Evolutionary conservation across 1,284 basidiomycete genomes (phyloP).

Genomic region (Leccinum subspadiceum): DNA sequence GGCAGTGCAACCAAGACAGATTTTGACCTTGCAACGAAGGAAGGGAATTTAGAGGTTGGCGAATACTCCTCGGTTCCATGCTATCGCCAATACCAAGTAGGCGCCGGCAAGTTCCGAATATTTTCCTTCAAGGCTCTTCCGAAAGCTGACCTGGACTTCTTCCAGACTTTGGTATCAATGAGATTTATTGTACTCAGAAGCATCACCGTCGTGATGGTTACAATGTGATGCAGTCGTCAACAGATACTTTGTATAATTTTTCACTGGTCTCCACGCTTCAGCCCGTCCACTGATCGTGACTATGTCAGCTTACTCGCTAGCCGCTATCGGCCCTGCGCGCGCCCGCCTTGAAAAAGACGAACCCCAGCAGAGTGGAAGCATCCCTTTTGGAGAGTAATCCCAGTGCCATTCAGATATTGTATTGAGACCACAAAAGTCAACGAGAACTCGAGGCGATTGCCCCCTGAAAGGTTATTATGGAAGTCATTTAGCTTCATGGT

Average conservation of each 20-base stretch:
- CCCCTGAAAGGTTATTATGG: slow-evolving; percentile 29
- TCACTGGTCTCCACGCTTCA: slow-evolving; percentile 3
- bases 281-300: background rate
- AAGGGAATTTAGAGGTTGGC: slow-evolving; percentile 11
- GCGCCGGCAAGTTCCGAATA: slow-evolving; percentile 28
- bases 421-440: slow-evolving; percentile 15
- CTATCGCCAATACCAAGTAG: slow-evolving; percentile 10
- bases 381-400: slow-evolving; percentile 4
- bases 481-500: slow-evolving; percentile 15
- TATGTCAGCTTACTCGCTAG: slow-evolving; percentile 1
- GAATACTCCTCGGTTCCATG: slow-evolving; percentile 20
- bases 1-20: slow-evolving; percentile 16
- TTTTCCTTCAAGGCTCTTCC: slow-evolving; percentile 10
- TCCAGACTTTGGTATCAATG: slow-evolving; percentile 24
- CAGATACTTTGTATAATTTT: slow-evolving; percentile 1
- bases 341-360: background rate
- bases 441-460: slow-evolving; percentile 17
- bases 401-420: slow-evolving; percentile 5
- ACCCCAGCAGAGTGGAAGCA: slow-evolving; percentile 4
- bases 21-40: slow-evolving; percentile 25
- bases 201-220: slow-evolving; percentile 30
- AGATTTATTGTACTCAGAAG: slow-evolving; percentile 31
- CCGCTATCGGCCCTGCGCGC: background rate
- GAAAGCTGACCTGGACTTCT: slow-evolving; percentile 21
- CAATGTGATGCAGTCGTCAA: slow-evolving; percentile 17